phyloP scores from a whole-genome alignment of 345 rosid genomes.

The Carallia brachiata region DNA sequence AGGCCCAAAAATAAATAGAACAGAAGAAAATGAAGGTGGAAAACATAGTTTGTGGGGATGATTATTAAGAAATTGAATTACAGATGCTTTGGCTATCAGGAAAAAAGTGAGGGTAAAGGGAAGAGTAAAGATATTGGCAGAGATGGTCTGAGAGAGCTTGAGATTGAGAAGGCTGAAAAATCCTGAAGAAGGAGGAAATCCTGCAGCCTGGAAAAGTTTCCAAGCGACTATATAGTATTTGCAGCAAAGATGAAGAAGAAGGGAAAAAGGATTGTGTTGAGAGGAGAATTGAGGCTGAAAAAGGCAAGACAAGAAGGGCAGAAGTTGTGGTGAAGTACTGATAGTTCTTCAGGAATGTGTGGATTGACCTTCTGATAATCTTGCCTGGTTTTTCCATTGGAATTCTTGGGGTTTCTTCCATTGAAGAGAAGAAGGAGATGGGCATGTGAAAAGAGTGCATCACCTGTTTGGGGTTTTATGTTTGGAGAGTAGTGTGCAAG shows the following conservation, averaged over 20 bases:
- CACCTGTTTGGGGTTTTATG: neutral
- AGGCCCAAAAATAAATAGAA: slow-evolving; percentile 38
- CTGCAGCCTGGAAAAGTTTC: slow-evolving; percentile 54
- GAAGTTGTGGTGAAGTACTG: slow-evolving; percentile 53
- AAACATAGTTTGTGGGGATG: slow-evolving; percentile 16
- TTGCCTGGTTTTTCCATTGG: slow-evolving; percentile 50
- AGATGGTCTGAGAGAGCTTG: slow-evolving; percentile 76
- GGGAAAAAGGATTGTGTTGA: slow-evolving; percentile 45
- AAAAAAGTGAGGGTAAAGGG: slow-evolving; percentile 77
- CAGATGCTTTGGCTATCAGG: slow-evolving; percentile 62
- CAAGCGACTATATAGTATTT: slow-evolving; percentile 36
- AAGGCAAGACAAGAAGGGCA: slow-evolving; percentile 56
- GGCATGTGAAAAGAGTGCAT: slow-evolving; percentile 2
- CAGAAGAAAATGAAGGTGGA: slow-evolving; percentile 36
- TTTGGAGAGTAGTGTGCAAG: neutral
- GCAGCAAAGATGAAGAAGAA: slow-evolving; percentile 25
- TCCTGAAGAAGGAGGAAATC: slow-evolving; percentile 55
- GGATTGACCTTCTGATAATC: slow-evolving; percentile 65
- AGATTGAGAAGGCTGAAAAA: slow-evolving; percentile 51
- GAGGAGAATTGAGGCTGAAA: slow-evolving; percentile 53
- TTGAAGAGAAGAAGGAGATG: neutral
- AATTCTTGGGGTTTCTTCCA: slow-evolving; percentile 15
- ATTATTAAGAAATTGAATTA: slow-evolving; percentile 31
- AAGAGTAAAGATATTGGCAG: slow-evolving; percentile 51
- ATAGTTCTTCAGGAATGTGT: slow-evolving; percentile 57